Evolutionary conservation across 768 basidiomycete genomes (phyloP), one percentile per base, ranked within the genome.

Genomic region (Imleria badia): DNA sequence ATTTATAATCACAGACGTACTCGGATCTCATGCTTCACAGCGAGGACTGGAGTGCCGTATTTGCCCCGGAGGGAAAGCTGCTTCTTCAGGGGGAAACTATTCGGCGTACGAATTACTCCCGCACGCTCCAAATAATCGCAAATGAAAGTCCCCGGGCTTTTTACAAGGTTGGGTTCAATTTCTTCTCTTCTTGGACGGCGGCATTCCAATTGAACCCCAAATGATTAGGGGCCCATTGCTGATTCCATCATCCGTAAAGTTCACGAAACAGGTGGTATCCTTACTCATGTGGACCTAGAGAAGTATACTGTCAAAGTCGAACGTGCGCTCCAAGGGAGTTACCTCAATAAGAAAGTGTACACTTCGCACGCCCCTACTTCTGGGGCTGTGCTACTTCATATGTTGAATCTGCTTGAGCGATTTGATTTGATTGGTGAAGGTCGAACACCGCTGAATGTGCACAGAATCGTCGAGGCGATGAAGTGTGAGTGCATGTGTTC

Each of bases 371-470:
- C 92, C 13, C 97, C 97, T 6, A 86, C 89, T 10, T 88, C 88
- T 12, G 95, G 96, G 6, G 87, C 91, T 78, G 91, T 90, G n/a
- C 74, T 98, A 39, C 73, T 97, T 38, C 89, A 93, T 66, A 89
- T 98, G 80, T 75, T 98, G n/a, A 97, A 98, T 66, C 68, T 94
- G 19, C 73, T 96, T 43, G 94, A 97, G 66, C 77, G 80, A n/a
- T 98, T 81, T 64, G 73, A 78, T 48, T 63, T 78, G 35, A 70
- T 81, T 33, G 60, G 78, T 17, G 72, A 74, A 23, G 83, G 83
- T 42, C 70, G 76, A 58, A 85, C 78, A n/a, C 76, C 78, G 1
- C 67, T 92, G 15, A 89, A 84, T 59, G 76, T 82, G 3, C 97
- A 98, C 68, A 79, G 94, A 43, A 67, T 91, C 6, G 76, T 98